Base-by-base conservation (phyloP, 2,329 filamentous ascomycete species). In the Aureobasidium sp. region DNA sequence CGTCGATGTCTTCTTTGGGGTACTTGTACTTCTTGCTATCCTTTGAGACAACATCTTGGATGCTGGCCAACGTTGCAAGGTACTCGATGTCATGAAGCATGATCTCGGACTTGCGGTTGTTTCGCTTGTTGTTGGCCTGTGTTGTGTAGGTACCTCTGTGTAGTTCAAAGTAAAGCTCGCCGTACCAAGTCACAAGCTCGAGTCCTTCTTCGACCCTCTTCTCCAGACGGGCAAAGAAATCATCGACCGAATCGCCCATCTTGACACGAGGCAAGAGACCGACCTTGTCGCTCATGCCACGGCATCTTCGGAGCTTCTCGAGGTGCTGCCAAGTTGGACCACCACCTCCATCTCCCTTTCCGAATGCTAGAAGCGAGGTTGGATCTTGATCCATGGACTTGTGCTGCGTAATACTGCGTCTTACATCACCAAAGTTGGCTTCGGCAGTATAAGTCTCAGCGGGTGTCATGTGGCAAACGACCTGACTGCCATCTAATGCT, bases 111-210 rank as follows among this genome's bases (percentile, higher is more conserved):
- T 87, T 88, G 60, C 94, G 85, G 73, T 97, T 99, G 78, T 95
- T 93, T 68, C 85, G 85, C 78, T 99, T 99, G 79, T 96, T 99
- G 77, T 97, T 96, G 63, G 92, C 89, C 74, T 97, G 93, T 0
- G 93, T 97, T 3, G 94, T 99, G 76, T 97, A 97, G 14, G 93
- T 97, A 59, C 94, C 94, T 64, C 94, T 89, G 73, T 99, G 94
- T 53, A 99, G 83, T 75, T 99, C 94, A 73, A 99, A 96, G 77
- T 99, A 99, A 9, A 99, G 82, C 77, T 99, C 94, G 45, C 94
- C 94, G 72, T 96, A 96, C 94, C 94, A 99, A 1, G 94, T 97
- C 27, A 91, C 89, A 60, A 97, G 87, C 19, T 90, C 82, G 2
- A 85, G 84, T 22, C 83, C 83, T 22, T 80, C 74, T 33, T 79